These are phyloP conservation scores for Fusarium drepaniforme DNA, from an alignment of 2,329 filamentous ascomycete genomes.

Conservation along the genomic window DNA sequence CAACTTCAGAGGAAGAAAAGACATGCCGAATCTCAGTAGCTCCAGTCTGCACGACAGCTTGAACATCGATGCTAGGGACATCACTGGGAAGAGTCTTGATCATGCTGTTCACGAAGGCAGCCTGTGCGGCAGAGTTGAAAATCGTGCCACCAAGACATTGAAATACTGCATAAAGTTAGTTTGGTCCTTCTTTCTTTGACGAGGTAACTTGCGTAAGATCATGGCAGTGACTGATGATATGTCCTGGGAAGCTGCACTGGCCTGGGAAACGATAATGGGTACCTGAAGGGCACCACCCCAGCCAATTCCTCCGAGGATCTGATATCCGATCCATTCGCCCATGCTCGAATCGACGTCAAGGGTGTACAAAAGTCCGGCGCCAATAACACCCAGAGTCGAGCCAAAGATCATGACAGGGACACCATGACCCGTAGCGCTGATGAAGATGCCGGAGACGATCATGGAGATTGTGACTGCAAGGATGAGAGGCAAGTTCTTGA, in stretches of 20 bases:
- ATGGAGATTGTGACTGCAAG: constrained; percentile 57
- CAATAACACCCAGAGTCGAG: constrained; percentile 55
- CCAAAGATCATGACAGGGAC: constrained; percentile 61
- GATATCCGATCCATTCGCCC: constrained; percentile 65
- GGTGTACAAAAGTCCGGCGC: constrained; percentile 57
- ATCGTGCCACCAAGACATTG: constrained; percentile 65
- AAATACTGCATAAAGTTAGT: constrained; percentile 50
- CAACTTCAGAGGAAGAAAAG: constrained; percentile 61
- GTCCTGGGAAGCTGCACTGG: constrained; percentile 54
- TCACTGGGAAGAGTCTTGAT: constrained; percentile 48
- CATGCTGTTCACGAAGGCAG: constrained; percentile 61
- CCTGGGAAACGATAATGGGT: constrained; percentile 63
- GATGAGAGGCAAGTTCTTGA: constrained; percentile 60
- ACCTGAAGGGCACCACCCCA: constrained; percentile 61
- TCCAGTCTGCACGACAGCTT: constrained; percentile 55
- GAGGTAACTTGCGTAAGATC: constrained; percentile 53
- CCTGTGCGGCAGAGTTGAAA: constrained; percentile 61
- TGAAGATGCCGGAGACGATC: constrained; percentile 53
- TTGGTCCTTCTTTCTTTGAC: neutral
- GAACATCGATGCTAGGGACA: constrained; percentile 52
- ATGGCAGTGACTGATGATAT: constrained; percentile 61
- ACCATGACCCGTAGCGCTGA: constrained; percentile 56
- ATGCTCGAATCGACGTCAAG: constrained; percentile 53
- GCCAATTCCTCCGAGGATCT: constrained; percentile 65
- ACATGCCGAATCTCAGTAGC: constrained; percentile 67